phyloP scores from a whole-genome alignment of 768 basidiomycete species.

The Pulveroboletus sp. region DNA sequence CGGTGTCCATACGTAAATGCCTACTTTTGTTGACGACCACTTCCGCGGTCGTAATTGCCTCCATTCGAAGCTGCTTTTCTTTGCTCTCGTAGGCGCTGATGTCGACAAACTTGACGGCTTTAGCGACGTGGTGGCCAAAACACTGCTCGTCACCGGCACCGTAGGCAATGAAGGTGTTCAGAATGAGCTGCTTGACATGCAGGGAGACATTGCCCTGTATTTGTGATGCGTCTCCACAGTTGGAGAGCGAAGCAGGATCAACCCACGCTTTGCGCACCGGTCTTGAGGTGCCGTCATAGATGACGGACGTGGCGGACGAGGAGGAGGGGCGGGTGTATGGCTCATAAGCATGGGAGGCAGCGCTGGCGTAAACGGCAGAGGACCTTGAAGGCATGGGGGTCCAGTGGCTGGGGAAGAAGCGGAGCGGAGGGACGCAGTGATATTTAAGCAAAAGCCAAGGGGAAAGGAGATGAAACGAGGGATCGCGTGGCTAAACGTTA shows the following conservation, averaged over 20 bases:
- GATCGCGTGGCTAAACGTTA: slow-evolving; percentile 28
- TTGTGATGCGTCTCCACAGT: slow-evolving; percentile 49
- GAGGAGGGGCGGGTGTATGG: slow-evolving; percentile 18
- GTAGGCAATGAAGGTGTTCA: slow-evolving; percentile 64
- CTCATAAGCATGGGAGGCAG: slow-evolving; percentile 27
- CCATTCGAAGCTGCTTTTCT: slow-evolving; percentile 47
- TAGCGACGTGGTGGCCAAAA: slow-evolving; percentile 60
- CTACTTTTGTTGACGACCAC: slow-evolving; percentile 57
- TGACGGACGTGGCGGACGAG: slow-evolving; percentile 25
- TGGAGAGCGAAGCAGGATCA: slow-evolving; percentile 58
- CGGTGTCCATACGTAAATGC: slow-evolving; percentile 12
- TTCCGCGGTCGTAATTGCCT: slow-evolving; percentile 60
- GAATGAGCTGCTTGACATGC: slow-evolving; percentile 60
- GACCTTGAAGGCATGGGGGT: slow-evolving; percentile 25
- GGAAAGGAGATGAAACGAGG: slow-evolving; percentile 9
- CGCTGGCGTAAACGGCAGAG: slow-evolving; percentile 25
- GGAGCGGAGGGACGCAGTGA: slow-evolving; percentile 6
- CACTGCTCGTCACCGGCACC: slow-evolving; percentile 62
- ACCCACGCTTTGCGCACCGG: slow-evolving; percentile 48
- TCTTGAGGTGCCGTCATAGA: slow-evolving; percentile 19
- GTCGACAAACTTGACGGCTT: slow-evolving; percentile 55
- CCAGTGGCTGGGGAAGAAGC: neutral
- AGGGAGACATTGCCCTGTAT: slow-evolving; percentile 62
- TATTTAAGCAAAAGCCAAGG: slow-evolving; percentile 27
- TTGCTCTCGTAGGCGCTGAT: slow-evolving; percentile 47